Conservation (phyloP, 2,329 filamentous ascomycete genomes). For the Cordyceps cateniannulata region DNA sequence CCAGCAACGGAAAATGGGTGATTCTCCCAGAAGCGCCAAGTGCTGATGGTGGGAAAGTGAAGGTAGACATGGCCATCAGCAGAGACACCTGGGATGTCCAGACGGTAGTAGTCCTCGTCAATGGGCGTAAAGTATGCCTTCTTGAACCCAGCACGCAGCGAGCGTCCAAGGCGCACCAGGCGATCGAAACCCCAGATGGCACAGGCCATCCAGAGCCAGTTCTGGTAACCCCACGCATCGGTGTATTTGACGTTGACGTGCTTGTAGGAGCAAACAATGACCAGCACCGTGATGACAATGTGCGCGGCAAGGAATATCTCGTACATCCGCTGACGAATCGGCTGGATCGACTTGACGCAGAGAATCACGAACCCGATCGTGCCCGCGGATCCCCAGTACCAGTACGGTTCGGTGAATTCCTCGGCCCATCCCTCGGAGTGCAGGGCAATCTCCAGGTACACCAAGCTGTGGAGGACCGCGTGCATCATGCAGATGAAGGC, state of each 20-base stretch:
- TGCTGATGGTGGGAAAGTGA: constrained; percentile 24
- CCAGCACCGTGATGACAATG: constrained; percentile 33
- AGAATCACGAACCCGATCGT: constrained; percentile 28
- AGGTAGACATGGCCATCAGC: constrained; percentile 24
- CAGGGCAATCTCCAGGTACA: constrained; percentile 31
- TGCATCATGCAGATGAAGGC: constrained; percentile 39
- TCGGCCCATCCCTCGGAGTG: constrained; percentile 21
- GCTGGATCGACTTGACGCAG: constrained; percentile 27
- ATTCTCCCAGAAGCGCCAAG: constrained; percentile 27
- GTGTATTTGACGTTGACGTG: constrained; percentile 32
- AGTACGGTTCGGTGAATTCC: constrained; percentile 28
- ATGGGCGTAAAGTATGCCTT: constrained; percentile 22
- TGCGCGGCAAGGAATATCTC: constrained; percentile 40
- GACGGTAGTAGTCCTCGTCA: constrained; percentile 24
- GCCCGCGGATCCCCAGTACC: constrained; percentile 37
- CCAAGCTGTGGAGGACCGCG: constrained; percentile 38
- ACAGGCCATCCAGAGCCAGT: constrained; percentile 24
- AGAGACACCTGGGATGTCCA: constrained; percentile 22
- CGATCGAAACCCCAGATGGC: constrained; percentile 25
- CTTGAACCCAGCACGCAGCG: constrained; percentile 18
- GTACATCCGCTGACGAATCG: constrained; percentile 31
- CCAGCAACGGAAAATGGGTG: constrained; percentile 26
- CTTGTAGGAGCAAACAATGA: constrained; percentile 36
- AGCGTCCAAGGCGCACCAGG: constrained; percentile 18
- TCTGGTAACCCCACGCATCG: constrained; percentile 36